Evolutionary conservation across 257 asterid species (phyloP).

Genomic region (Anisodus acutangulus): DNA sequence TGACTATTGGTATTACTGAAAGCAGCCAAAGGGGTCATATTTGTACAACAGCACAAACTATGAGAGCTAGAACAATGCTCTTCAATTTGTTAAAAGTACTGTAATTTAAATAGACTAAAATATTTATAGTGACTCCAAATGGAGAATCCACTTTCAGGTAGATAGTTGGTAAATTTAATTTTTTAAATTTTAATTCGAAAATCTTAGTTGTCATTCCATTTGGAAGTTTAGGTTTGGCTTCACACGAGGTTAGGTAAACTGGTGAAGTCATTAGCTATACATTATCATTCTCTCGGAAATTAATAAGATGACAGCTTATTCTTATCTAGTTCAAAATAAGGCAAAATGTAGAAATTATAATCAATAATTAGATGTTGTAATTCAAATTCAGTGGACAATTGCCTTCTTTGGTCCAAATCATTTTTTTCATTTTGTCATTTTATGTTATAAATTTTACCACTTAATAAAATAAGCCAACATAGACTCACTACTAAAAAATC

Average conservation of each 20-base stretch:
- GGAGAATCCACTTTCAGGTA: slow-evolving; percentile 32
- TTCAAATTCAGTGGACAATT: background rate
- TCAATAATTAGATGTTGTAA: background rate
- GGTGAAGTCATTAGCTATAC: slow-evolving; percentile 30
- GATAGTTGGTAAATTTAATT: slow-evolving; percentile 12
- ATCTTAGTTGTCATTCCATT: slow-evolving; percentile 38
- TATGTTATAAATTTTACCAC: background rate
- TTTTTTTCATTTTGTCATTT: background rate
- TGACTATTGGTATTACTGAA: background rate
- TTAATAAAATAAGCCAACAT: background rate
- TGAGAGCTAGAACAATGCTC: background rate
- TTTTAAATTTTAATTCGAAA: background rate
- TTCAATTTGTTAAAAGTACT: background rate
- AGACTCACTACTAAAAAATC: background rate
- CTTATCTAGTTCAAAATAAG: background rate
- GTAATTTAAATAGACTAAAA: background rate
- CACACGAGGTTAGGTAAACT: slow-evolving; percentile 37
- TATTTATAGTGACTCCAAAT: slow-evolving; percentile 1
- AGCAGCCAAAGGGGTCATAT: slow-evolving; percentile 21
- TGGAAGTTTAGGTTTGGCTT: slow-evolving; percentile 34
- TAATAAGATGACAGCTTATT: background rate
- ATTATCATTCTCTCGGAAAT: background rate
- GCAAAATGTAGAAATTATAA: background rate
- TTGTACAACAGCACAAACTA: background rate
- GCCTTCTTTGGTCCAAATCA: slow-evolving; percentile 2